These are phyloP conservation scores for Hanseniaspora pseudoguilliermondii DNA, from an alignment of 805 yeast species.

Conservation along the genomic window DNA sequence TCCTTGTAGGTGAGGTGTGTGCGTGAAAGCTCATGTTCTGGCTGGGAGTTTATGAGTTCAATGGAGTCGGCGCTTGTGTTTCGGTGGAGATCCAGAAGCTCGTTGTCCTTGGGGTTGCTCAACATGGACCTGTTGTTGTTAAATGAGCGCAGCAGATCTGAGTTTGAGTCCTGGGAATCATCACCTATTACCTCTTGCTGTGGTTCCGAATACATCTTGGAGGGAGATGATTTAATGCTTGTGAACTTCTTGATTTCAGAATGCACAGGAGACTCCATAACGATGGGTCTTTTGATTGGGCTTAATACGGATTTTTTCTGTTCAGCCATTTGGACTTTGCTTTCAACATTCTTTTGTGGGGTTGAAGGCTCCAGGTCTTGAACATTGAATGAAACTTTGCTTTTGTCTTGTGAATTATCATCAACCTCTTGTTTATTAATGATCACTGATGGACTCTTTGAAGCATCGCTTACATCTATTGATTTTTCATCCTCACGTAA, in stretches of 20 bases:
- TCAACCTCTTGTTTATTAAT: background rate
- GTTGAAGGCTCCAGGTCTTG: background rate
- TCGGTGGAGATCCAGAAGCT: background rate
- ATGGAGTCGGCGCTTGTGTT: background rate
- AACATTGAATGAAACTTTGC: background rate
- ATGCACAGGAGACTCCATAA: slow-evolving; percentile 1
- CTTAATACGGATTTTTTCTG: too few species aligned
- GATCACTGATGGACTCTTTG: background rate
- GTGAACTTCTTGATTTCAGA: background rate
- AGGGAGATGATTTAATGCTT: background rate
- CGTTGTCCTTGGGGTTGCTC: background rate
- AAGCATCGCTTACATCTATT: background rate
- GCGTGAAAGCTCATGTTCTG: background rate
- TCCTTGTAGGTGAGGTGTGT: background rate
- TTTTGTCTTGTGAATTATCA: background rate
- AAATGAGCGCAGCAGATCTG: background rate
- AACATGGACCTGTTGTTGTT: background rate
- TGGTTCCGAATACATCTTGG: background rate
- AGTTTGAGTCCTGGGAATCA: background rate
- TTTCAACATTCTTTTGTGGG: background rate
- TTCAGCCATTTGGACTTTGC: too few species aligned
- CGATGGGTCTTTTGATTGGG: background rate
- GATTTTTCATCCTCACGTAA: background rate
- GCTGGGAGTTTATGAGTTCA: background rate
- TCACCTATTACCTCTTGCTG: background rate